Evolutionary conservation across 176 grass and related monocot genomes (phyloP), one percentile per base, ranked within the genome.

Genomic region (Hyparrhenia diplandra): DNA sequence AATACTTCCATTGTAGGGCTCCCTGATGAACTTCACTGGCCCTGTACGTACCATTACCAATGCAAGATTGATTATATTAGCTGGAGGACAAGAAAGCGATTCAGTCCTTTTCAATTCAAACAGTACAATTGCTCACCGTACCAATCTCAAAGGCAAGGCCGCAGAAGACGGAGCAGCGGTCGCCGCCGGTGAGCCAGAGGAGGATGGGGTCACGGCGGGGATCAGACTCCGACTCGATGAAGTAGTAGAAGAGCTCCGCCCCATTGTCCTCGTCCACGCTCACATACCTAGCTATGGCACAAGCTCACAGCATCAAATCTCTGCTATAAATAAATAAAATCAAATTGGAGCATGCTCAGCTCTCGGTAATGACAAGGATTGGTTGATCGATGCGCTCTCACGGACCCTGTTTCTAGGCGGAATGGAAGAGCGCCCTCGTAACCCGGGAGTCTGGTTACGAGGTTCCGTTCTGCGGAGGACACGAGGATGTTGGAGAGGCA

Each of bases 1-100:
- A 16, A 84, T 1, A 25, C 54, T 32, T n/a, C 81, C 81, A 65
- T 84, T 45, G 43, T 84, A 84, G 29, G 70, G 69, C 17, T 75
- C 30, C 12, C 6, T 21, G 39, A 84, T 25, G 34, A 83, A 83
- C 25, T 73, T 73, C 4, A 83, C 36, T 3, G 80, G 80, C 20
- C 80, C 80, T 74, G 18, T 13, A 21, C 6, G n/a, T n/a, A n/a
- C n/a, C n/a, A n/a, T n/a, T n/a, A n/a, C n/a, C 13, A 65, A 65
- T 32, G 27, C 28, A 63, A 30, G 60, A 2, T 63, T 63, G 21
- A 18, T 28, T 2, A 13, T 13, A 25, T 5, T 10, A 13, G 5
- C 11, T 6, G 24, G 28, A 43, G 11, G 13, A 43, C 2, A 43
- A 43, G 6, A 37, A 37, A 41, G 40, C 41, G 39, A 10, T 40